A percentile compares a stretch with the other conserved stretches of the same genome.
These are phyloP conservation scores for Wickerhamia fluorescens DNA, from an alignment of 805 yeast genomes.

Conservation along the genomic window DNA sequence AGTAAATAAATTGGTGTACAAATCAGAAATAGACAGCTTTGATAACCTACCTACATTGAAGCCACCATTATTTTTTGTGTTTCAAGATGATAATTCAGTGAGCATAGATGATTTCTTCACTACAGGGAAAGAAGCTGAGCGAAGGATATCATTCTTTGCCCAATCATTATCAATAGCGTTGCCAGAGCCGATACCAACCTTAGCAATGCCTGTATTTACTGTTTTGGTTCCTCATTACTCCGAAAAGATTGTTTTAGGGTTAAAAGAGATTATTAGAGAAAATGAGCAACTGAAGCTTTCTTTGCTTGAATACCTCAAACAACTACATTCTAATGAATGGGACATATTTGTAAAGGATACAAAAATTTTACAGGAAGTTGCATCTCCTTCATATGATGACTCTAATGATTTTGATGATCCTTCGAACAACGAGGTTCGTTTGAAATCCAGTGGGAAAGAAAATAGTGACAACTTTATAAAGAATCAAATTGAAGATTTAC, in stretches of 20 bases:
- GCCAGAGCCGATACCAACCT: slow-evolving; percentile 42
- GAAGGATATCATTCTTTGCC: slow-evolving; percentile 48
- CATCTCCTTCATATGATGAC: slow-evolving; percentile 3
- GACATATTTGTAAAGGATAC: slow-evolving; percentile 71
- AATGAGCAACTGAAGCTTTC: slow-evolving; percentile 43
- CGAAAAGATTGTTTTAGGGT: slow-evolving; percentile 39
- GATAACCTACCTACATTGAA: slow-evolving; percentile 10
- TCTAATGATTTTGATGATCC: neutral
- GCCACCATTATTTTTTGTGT: slow-evolving; percentile 41
- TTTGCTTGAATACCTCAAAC: slow-evolving; percentile 71
- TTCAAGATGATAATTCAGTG: slow-evolving; percentile 39
- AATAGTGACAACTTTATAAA: slow-evolving; percentile 8
- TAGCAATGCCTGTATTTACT: slow-evolving; percentile 44
- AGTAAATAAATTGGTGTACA: slow-evolving; percentile 27
- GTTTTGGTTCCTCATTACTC: slow-evolving; percentile 48
- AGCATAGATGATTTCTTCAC: slow-evolving; percentile 33
- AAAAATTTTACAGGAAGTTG: slow-evolving; percentile 30
- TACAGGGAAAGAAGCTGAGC: slow-evolving; percentile 43
- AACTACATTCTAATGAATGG: slow-evolving; percentile 73
- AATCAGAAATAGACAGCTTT: slow-evolving; percentile 3
- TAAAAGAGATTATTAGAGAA: slow-evolving; percentile 42
- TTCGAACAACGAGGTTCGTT: slow-evolving; percentile 1
- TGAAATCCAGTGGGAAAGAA: too few species aligned
- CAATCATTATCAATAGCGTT: slow-evolving; percentile 43
- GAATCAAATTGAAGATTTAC: slow-evolving; percentile 51